Conservation (phyloP, 768 basidiomycete genomes). For the Amyloporia xantha region DNA sequence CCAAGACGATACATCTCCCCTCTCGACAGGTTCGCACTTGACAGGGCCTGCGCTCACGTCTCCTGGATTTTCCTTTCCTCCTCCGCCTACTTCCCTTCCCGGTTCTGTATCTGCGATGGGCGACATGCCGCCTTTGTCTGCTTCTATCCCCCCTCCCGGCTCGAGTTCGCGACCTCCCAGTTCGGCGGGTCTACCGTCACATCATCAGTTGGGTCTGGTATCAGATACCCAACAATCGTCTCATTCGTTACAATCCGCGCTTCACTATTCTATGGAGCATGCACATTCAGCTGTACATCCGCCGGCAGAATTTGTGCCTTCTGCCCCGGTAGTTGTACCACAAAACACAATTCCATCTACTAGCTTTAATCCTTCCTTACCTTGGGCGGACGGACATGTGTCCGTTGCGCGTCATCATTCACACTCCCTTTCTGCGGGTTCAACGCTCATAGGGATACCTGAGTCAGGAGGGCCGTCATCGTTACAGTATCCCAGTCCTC, state of each 20-base stretch:
- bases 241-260: slow-evolving; percentile 6
- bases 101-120: slow-evolving; percentile 20
- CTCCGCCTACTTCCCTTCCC: slow-evolving; percentile 10
- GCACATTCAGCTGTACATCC: background rate
- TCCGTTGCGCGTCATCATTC: slow-evolving; percentile 12
- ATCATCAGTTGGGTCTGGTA: slow-evolving; percentile 12
- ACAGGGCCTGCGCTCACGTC: slow-evolving; percentile 16
- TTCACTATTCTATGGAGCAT: background rate
- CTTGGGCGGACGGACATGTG: slow-evolving; percentile 13
- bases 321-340: background rate
- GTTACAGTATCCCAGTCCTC: slow-evolving; percentile 10
- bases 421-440: slow-evolving; percentile 17
- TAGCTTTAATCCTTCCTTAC: slow-evolving; percentile 6
- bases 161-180: slow-evolving; percentile 20
- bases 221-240: slow-evolving; percentile 9
- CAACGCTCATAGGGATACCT: slow-evolving; percentile 9
- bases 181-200: slow-evolving; percentile 16
- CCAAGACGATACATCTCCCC: slow-evolving; percentile 32
- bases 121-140: slow-evolving; percentile 24
- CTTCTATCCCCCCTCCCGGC: slow-evolving; percentile 18
- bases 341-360: slow-evolving; percentile 4
- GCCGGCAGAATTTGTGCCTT: background rate
- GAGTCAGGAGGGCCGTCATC: slow-evolving; percentile 16
- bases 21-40: slow-evolving; percentile 7
- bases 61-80: slow-evolving; percentile 20